phyloP scores from a whole-genome alignment of 192 early-diverging fungal species.

The Umbelopsis sp. region DNA sequence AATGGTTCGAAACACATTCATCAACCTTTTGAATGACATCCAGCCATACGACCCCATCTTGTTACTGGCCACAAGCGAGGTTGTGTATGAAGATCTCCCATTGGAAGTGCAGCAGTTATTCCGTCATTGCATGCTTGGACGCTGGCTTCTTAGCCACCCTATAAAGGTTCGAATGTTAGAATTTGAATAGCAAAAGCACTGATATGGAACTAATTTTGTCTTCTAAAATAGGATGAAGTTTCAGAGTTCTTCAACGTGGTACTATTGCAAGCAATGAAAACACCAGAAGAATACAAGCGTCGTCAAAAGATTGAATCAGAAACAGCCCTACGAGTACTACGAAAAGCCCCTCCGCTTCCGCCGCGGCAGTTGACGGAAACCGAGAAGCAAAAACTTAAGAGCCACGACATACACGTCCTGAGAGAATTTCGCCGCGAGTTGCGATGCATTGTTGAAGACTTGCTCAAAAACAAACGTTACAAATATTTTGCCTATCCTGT shows the following conservation, averaged over 20 bases:
- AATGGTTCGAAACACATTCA: slow-evolving; percentile 43
- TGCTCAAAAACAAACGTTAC: slow-evolving; percentile 49
- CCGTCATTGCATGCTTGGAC: slow-evolving; percentile 31
- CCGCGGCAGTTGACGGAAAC: slow-evolving; percentile 50
- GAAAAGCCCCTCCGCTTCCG: slow-evolving; percentile 50
- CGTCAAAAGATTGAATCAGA: background rate
- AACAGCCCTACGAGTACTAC: slow-evolving; percentile 20
- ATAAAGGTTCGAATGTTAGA: background rate
- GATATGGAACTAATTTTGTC: background rate
- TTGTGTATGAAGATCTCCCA: slow-evolving; percentile 36
- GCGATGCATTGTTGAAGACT: slow-evolving; percentile 54
- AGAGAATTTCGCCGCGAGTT: slow-evolving; percentile 58
- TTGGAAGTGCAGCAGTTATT: slow-evolving; percentile 39
- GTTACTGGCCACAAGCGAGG: slow-evolving; percentile 58
- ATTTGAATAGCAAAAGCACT: too few species aligned
- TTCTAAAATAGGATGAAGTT: slow-evolving; percentile 27
- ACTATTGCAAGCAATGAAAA: background rate
- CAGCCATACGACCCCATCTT: slow-evolving; percentile 52
- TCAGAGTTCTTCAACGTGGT: slow-evolving; percentile 29
- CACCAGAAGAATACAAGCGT: background rate
- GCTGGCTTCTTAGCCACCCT: slow-evolving; percentile 22
- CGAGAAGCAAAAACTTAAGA: slow-evolving; percentile 48
- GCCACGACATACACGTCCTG: slow-evolving; percentile 53
- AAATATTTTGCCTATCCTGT: slow-evolving; percentile 50
- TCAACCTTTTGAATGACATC: slow-evolving; percentile 50